Percentiles rank a stretch among this genome's conserved stretches.
Evolutionary conservation across 1,284 basidiomycete genomes (phyloP).

Genomic region (Mycena citricolor): DNA sequence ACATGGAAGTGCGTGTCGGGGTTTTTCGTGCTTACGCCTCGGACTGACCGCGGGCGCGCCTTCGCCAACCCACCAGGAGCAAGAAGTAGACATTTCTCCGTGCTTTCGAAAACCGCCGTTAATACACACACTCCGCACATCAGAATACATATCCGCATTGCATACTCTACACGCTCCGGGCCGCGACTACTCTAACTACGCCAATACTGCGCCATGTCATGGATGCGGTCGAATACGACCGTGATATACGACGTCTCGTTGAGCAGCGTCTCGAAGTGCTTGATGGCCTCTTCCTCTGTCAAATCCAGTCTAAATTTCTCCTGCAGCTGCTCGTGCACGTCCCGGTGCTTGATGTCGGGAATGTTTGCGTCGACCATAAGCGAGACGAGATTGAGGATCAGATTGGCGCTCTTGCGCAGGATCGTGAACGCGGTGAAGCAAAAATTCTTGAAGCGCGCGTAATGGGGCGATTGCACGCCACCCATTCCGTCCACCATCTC

Average conservation of each 20-base stretch:
- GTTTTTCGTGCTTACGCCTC: not conserved
- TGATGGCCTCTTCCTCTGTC: conserved; percentile 95
- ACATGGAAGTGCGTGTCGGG: conserved; percentile 66
- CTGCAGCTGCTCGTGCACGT: conserved; percentile 85
- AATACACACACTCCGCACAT: too few relatives aligned
- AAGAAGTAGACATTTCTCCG: too few relatives aligned
- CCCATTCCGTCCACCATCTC: conserved; percentile 99
- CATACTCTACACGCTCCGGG: too few relatives aligned
- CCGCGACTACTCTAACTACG: conserved; percentile 54
- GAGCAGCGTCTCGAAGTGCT: conserved; percentile 90
- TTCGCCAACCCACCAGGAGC: too few relatives aligned
- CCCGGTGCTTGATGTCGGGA: conserved; percentile 93
- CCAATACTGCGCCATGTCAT: conserved; percentile 86
- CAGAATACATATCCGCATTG: too few relatives aligned
- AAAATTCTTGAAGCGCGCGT: conserved; percentile 92
- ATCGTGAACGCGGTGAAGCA: conserved; percentile 97
- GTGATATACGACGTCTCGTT: conserved; percentile 96
- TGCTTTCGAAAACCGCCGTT: too few relatives aligned
- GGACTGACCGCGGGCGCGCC: not conserved
- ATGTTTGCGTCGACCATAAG: conserved; percentile 99
- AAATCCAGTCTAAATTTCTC: conserved; percentile 96
- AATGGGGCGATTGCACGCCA: conserved; percentile 88
- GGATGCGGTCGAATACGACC: conserved; percentile 89
- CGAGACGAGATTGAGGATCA: conserved; percentile 94
- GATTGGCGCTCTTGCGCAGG: conserved; percentile 95